phyloP scores from a whole-genome alignment of 495 filamentous ascomycete species.

The Neurospora sp. region DNA sequence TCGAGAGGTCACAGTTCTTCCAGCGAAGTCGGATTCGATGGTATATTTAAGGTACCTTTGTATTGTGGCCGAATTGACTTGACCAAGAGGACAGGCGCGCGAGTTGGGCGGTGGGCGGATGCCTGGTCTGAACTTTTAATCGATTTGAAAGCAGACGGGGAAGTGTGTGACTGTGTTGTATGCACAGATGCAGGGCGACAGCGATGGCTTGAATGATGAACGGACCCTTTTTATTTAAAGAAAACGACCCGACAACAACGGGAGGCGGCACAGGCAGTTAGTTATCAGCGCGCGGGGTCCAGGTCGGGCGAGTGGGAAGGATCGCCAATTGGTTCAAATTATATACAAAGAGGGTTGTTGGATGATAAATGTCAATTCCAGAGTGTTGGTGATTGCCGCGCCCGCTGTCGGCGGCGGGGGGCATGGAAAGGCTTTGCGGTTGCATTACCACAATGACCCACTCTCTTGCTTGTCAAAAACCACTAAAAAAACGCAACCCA shows the following conservation, averaged over 20 bases:
- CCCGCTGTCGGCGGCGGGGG: neutral
- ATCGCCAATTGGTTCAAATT: neutral
- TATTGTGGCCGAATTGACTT: neutral
- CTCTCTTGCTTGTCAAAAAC: neutral
- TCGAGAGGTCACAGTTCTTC: neutral
- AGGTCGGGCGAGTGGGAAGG: neutral
- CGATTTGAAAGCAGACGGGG: neutral
- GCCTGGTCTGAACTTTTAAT: neutral
- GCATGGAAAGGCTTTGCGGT: neutral
- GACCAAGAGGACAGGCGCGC: neutral
- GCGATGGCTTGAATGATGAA: neutral
- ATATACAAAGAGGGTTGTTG: neutral
- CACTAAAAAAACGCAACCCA: neutral
- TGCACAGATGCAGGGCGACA: neutral
- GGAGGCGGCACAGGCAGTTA: neutral
- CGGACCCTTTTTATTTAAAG: neutral
- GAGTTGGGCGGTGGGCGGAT: neutral
- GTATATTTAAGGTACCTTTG: neutral
- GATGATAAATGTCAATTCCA: neutral
- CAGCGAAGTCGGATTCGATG: neutral
- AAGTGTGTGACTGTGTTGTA: neutral
- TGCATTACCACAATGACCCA: neutral
- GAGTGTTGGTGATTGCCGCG: neutral
- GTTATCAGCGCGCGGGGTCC: neutral
- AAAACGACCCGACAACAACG: neutral